phyloP scores from a whole-genome alignment of 2,329 filamentous ascomycete species.

The Byssochlamys sp. region DNA sequence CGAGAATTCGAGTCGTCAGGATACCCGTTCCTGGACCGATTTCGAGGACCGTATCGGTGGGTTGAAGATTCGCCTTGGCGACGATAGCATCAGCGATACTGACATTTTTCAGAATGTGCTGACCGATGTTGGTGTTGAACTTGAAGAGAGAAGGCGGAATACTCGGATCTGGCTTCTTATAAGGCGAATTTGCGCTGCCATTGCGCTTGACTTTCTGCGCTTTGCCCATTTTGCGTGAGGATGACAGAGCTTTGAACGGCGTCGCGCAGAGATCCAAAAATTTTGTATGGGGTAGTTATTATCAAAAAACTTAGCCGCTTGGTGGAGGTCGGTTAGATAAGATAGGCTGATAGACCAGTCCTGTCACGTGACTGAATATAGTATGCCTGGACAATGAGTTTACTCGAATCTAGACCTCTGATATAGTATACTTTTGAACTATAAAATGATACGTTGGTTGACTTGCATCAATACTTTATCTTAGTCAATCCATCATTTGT shows the following conservation, averaged over 20 bases:
- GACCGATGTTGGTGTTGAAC: slow-evolving; percentile 84
- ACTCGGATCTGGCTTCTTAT: slow-evolving; percentile 3
- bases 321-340: background rate
- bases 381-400: too few relatives aligned
- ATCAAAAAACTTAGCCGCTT: background rate
- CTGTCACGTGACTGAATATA: background rate
- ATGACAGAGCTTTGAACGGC: background rate
- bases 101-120: slow-evolving; percentile 88
- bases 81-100: slow-evolving; percentile 75
- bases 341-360: background rate
- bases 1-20: slow-evolving; percentile 77
- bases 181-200: slow-evolving; percentile 1
- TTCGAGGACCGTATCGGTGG: slow-evolving; percentile 78
- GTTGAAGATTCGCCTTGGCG: slow-evolving; percentile 79
- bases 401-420: too few relatives aligned
- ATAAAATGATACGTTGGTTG: too few relatives aligned
- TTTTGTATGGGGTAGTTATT: background rate
- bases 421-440: too few relatives aligned
- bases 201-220: slow-evolving; percentile 1
- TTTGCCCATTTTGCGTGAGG: slow-evolving; percentile 4
- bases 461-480: too few relatives aligned
- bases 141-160: slow-evolving; percentile 59
- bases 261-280: background rate
- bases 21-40: slow-evolving; percentile 85
- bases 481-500: too few relatives aligned